These are phyloP conservation scores for Mycena olivaceomarginata DNA, from an alignment of 768 basidiomycete genomes.

Conservation along the genomic window DNA sequence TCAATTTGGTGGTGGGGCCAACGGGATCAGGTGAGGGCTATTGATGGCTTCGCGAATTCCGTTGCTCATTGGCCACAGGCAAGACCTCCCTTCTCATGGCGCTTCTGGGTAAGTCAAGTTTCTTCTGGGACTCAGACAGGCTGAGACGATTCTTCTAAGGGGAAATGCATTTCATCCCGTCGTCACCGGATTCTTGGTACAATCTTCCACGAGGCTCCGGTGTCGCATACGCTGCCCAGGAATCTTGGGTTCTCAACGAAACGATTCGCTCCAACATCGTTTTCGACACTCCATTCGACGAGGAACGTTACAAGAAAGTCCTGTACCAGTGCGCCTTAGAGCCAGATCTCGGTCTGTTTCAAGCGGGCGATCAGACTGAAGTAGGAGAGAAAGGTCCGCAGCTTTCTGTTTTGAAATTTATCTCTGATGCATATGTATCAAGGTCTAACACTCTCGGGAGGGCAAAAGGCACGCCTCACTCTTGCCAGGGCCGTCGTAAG, in stretches of 20 bases:
- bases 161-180: no score
- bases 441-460: slow-evolving; percentile 51
- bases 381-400: slow-evolving; percentile 71
- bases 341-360: no score
- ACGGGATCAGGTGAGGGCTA: slow-evolving; percentile 59
- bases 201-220: no score
- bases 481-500: slow-evolving; percentile 63
- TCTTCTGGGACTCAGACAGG: slow-evolving; percentile 56
- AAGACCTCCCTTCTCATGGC: no score
- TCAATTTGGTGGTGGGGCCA: slow-evolving; percentile 78
- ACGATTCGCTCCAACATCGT: no score
- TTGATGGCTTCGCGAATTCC: slow-evolving; percentile 51
- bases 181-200: no score
- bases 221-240: no score
- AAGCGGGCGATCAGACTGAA: no score
- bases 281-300: no score
- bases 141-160: slow-evolving; percentile 27
- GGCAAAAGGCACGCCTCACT: slow-evolving; percentile 44
- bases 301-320: no score
- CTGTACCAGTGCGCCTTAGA: no score
- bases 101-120: slow-evolving; percentile 53
- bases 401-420: slow-evolving; percentile 65
- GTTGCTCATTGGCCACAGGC: slow-evolving; percentile 64
- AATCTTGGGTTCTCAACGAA: no score
- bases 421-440: background rate